Base-by-base conservation (phyloP, 768 basidiomycete genomes). In the Boletus tomentosulus region DNA sequence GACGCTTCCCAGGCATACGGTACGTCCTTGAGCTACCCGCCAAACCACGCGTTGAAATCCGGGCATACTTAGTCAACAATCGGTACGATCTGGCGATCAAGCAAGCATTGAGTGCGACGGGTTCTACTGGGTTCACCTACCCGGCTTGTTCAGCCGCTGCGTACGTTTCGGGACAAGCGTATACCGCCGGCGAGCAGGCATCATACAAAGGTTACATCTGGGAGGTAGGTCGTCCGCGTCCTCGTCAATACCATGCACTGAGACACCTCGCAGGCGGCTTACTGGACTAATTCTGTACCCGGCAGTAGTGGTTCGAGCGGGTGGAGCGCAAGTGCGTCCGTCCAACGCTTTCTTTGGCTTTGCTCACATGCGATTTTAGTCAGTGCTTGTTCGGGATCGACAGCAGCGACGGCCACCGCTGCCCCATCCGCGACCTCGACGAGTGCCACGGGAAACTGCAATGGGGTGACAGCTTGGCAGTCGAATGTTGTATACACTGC, bases 61-160 rank as follows among this genome's bases (percentile, higher is more conserved):
- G 53, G 52, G 22, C n/a, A 9, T 47, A 19, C 19, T 19, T 19
- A 74, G 85, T 73, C 28, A 87, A 87, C 62, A 69, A 73, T 53
- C 77, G 80, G 28, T 87, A 78, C 58, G 83, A 86, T 60, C 64
- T 76, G 15, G 80, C 76, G 6, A 79, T 86, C 55, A 87, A 88
- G 70, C 76, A 78, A 54, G 76, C 80, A 27, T 73, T 87, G 35
- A 66, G 70, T 13, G 78, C 80, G 13, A 81, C 84, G 34, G 84
- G 85, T 45, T 83, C 84, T n/a, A 82, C 81, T 16, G 84, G 85
- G 8, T 87, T 87, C 66, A 80, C 79, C 3, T 86, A 75, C 68
- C 83, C 84, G 15, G 58, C 78, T 48, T 87, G 84, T 63, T 74
- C 78, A 38, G 81, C 84, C 10, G 73, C 81, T 16, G 75, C 81